Base-by-base conservation (phyloP, 179 eudicot genomes). In the Amaranthus tricolor region DNA sequence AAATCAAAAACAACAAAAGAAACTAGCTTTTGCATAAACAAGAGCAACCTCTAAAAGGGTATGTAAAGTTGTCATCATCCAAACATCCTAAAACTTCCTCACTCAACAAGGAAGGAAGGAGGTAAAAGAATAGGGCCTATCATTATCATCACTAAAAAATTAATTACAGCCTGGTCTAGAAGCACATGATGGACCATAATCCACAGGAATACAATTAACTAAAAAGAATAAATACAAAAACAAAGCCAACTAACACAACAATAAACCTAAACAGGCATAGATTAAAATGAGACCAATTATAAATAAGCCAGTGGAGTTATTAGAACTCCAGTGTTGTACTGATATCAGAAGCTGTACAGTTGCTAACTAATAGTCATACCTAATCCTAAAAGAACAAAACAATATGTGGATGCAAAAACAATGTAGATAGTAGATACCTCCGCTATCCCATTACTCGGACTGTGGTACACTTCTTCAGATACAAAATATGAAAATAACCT, bases 341-440 rank as follows among this genome's bases (percentile, higher is more conserved):
- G 71, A 63, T 55, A 63, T 56, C 68, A 75, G 68, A 68, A 74
- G 72, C 75, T 70, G 75, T 74, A 74, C 78, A 79, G 31, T 79
- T 74, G 71, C 78, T 63, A 79, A 70, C 82, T 79, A n/a, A n/a
- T 64, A 55, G 45, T 53, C 51, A 74, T 60, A 45, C 57, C 82
- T 74, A 51, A 79, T n/a, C 17, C 74, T 74, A 79, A 79, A 79
- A 62, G 77, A 66, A 61, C 77, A 79, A 74, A 68, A 71, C 74
- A 78, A 78, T 67, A 68, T 76, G 82, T 62, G 74, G 75, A 19
- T 10, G 70, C 49, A 66, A 62, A 48, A 74, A 68, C 71, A 62
- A 79, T n/a, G n/a, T n/a, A n/a, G n/a, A n/a, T n/a, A 45, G 55
- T 68, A 77, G 75, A 79, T 54, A 74, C 78, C 82, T 79, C 74